These are phyloP conservation scores for Austroboletus eburneus DNA, from an alignment of 768 basidiomycete species.

Conservation along the genomic window DNA sequence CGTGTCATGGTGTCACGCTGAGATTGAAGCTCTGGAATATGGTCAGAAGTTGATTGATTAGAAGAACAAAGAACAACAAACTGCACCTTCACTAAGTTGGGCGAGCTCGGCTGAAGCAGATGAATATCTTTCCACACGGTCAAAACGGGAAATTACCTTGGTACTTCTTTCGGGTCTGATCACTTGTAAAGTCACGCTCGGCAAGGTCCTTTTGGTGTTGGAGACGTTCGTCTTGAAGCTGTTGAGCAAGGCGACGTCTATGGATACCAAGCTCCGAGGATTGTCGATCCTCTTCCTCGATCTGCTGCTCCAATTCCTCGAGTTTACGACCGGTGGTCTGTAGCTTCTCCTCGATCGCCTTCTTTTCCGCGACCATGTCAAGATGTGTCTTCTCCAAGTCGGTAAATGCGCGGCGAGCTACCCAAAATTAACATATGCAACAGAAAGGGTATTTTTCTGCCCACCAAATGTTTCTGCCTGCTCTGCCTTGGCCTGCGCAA, in stretches of 20 bases:
- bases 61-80: not conserved
- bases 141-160: constrained; percentile 48
- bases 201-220: constrained; percentile 77
- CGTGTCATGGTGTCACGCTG: constrained; percentile 74
- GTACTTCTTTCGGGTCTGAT: constrained; percentile 84
- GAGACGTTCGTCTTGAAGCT: constrained; percentile 74
- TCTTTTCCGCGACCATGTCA: constrained; percentile 48
- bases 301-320: constrained; percentile 55
- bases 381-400: constrained; percentile 59
- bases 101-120: constrained; percentile 60
- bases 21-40: constrained; percentile 60
- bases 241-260: constrained; percentile 64
- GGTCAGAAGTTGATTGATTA: constrained; percentile 4
- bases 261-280: constrained; percentile 61
- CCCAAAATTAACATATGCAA: constrained; percentile 8
- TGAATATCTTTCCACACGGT: constrained; percentile 6
- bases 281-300: constrained; percentile 67
- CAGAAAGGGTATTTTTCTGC: constrained; percentile 6
- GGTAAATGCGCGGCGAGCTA: constrained; percentile 57
- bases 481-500: constrained; percentile 59
- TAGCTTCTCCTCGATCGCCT: constrained; percentile 46
- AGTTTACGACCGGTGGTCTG: constrained; percentile 49
- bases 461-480: constrained; percentile 62
- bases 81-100: constrained; percentile 70
- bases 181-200: constrained; percentile 71